phyloP scores from a whole-genome alignment of 2,329 filamentous ascomycete species.

The Escovopsis sp. region DNA sequence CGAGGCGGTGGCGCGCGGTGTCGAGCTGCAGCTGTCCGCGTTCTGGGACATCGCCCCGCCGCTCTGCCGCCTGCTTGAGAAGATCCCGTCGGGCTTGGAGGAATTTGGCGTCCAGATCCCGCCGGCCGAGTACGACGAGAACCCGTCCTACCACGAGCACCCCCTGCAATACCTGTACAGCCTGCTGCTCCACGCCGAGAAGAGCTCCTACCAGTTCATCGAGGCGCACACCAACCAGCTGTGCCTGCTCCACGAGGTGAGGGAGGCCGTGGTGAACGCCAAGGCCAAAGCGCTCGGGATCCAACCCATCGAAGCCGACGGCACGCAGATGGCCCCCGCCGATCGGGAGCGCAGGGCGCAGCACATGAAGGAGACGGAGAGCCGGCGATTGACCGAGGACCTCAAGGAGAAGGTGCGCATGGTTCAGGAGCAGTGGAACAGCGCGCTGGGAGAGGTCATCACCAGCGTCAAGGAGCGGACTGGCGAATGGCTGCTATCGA shows the following conservation, averaged over 20 bases:
- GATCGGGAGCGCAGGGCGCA: constrained; percentile 29
- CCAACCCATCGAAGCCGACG: constrained; percentile 34
- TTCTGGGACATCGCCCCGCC: constrained; percentile 97
- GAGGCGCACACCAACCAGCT: constrained; percentile 85
- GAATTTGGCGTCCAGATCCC: constrained; percentile 67
- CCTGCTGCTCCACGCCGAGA: constrained; percentile 73
- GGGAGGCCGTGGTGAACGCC: constrained; percentile 59
- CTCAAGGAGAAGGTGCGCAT: constrained; percentile 85
- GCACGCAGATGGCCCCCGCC: constrained; percentile 16
- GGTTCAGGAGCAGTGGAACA: constrained; percentile 82
- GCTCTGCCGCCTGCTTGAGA: constrained; percentile 62
- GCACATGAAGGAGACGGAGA: constrained; percentile 51
- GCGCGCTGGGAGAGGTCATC: constrained; percentile 69
- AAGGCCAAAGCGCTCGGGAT: constrained; percentile 53
- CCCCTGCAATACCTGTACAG: constrained; percentile 86
- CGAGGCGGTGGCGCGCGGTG: constrained; percentile 70
- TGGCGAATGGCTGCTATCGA: constrained; percentile 55
- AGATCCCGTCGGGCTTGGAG: constrained; percentile 48
- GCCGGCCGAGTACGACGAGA: constrained; percentile 66
- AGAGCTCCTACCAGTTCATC: constrained; percentile 92
- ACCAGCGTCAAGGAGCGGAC: constrained; percentile 60
- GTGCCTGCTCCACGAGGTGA: constrained; percentile 82
- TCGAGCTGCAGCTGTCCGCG: constrained; percentile 80
- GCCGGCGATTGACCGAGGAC: constrained; percentile 60
- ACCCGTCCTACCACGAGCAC: constrained; percentile 63